These are phyloP conservation scores for Cladophialophora yegresii DNA, from an alignment of 2,329 filamentous ascomycete genomes.

Conservation along the genomic window DNA sequence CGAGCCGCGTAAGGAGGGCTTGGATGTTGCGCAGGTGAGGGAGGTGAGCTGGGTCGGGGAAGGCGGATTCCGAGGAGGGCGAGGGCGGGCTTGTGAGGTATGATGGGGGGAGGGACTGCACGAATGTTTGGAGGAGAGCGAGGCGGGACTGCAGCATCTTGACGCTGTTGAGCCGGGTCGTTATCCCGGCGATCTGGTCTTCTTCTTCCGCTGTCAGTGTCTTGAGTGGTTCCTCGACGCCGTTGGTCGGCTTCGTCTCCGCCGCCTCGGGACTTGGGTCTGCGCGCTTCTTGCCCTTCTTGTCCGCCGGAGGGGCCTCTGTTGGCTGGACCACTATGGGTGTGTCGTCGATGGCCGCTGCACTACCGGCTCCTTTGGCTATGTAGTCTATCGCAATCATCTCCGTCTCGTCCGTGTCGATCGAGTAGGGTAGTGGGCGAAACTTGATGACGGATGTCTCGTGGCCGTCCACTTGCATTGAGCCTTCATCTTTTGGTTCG, in stretches of 20 bases:
- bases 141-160: slow-evolving; percentile 86
- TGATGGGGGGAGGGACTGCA: slow-evolving; percentile 69
- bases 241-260: slow-evolving; percentile 38
- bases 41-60: slow-evolving; percentile 53
- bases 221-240: slow-evolving; percentile 11
- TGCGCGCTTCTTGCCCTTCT: slow-evolving; percentile 45
- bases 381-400: slow-evolving; percentile 98
- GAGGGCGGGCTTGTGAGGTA: slow-evolving; percentile 51
- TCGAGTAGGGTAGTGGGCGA: slow-evolving; percentile 77
- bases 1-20: slow-evolving; percentile 78
- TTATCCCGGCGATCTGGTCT: slow-evolving; percentile 68
- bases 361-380: slow-evolving; percentile 79
- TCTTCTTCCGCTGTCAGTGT: slow-evolving; percentile 62
- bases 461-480: slow-evolving; percentile 72
- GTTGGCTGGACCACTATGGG: slow-evolving; percentile 40
- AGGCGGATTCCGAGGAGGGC: slow-evolving; percentile 34
- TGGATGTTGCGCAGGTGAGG: slow-evolving; percentile 84
- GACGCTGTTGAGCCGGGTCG: slow-evolving; percentile 86
- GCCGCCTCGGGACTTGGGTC: slow-evolving; percentile 37
- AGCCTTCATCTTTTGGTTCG: slow-evolving; percentile 57
- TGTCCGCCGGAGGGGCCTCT: slow-evolving; percentile 26
- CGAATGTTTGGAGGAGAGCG: slow-evolving; percentile 71
- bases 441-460: slow-evolving; percentile 67
- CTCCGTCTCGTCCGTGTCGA: slow-evolving; percentile 93
- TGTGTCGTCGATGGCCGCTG: slow-evolving; percentile 52